Evolutionary conservation across 768 basidiomycete genomes (phyloP).

Genomic region (Atractiella rhizophila): DNA sequence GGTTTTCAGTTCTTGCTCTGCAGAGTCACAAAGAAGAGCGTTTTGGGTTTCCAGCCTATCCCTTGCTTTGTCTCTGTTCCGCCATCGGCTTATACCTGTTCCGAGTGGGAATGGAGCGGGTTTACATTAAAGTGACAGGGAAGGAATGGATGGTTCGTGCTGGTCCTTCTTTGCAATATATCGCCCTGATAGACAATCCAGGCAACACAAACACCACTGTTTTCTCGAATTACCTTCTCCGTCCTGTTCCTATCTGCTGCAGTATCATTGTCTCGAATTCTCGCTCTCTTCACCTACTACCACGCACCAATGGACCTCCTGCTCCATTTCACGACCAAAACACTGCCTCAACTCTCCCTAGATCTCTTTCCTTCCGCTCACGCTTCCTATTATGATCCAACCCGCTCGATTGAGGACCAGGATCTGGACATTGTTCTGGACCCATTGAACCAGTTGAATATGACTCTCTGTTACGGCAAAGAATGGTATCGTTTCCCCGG

Average conservation of each 20-base stretch:
- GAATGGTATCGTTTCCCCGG: slow-evolving; percentile 94
- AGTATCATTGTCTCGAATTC: slow-evolving; percentile 50
- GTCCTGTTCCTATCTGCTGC: slow-evolving; percentile 40
- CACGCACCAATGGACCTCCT: slow-evolving; percentile 57
- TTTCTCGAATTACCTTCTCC: slow-evolving; percentile 46
- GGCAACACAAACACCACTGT: slow-evolving; percentile 53
- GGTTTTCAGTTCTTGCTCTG: slow-evolving; percentile 47
- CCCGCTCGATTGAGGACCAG: slow-evolving; percentile 21
- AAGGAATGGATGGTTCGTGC: slow-evolving; percentile 56
- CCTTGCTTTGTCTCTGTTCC: slow-evolving; percentile 77
- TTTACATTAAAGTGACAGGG: slow-evolving; percentile 46
- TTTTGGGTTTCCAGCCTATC: slow-evolving; percentile 92
- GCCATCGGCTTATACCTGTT: slow-evolving; percentile 62
- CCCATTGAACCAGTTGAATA: slow-evolving; percentile 39
- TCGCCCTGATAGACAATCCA: not conserved
- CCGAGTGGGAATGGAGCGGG: slow-evolving; percentile 60
- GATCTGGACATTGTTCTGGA: slow-evolving; percentile 36
- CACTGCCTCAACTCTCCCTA: slow-evolving; percentile 42
- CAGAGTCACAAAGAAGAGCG: slow-evolving; percentile 95
- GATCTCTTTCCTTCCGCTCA: slow-evolving; percentile 41
- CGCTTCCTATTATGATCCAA: slow-evolving; percentile 13
- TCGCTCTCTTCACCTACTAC: slow-evolving; percentile 69
- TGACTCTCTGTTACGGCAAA: slow-evolving; percentile 64
- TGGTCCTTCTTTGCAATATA: not conserved
- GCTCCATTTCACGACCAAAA: slow-evolving; percentile 43